phyloP scores from a whole-genome alignment of 139 green algal species.

The Spirogloea muscicola region DNA sequence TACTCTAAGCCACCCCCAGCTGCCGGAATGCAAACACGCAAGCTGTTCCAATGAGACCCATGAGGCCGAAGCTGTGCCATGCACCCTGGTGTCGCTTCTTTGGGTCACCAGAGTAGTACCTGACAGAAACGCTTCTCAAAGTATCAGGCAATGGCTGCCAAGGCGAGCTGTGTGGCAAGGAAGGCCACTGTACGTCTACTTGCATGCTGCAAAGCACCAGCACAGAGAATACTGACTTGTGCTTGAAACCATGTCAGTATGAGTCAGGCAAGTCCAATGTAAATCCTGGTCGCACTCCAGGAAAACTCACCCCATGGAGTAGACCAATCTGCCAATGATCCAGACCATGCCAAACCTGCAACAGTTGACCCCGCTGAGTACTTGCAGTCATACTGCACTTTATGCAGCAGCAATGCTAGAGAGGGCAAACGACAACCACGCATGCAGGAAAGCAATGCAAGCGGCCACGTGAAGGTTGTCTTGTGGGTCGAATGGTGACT shows the following conservation, averaged over 20 bases:
- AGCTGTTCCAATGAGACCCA: constrained; percentile 9
- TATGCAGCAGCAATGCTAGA: background rate
- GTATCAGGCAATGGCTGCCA: background rate
- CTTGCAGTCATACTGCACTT: too few relatives aligned
- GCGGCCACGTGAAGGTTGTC: background rate
- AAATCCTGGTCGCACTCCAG: background rate
- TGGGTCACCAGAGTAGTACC: constrained; percentile 44
- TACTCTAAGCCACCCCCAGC: too few relatives aligned
- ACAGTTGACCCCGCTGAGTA: too few relatives aligned
- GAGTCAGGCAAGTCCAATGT: background rate
- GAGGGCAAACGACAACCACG: background rate
- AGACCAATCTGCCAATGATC: constrained; percentile 37
- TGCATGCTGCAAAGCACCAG: too few relatives aligned
- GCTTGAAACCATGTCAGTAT: background rate
- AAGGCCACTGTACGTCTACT: too few relatives aligned
- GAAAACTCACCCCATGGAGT: constrained; percentile 25
- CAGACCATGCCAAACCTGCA: constrained; percentile 42
- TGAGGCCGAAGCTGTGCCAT: constrained; percentile 23
- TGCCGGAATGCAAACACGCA: constrained; percentile 36
- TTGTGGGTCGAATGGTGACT: background rate
- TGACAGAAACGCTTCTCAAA: constrained; percentile 2
- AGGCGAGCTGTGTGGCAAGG: too few relatives aligned
- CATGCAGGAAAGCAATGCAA: background rate
- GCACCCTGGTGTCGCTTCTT: constrained; percentile 19
- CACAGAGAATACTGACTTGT: too few relatives aligned